Evolutionary conservation across 1,284 basidiomycete genomes (phyloP).

Genomic region (Irpex sp.): DNA sequence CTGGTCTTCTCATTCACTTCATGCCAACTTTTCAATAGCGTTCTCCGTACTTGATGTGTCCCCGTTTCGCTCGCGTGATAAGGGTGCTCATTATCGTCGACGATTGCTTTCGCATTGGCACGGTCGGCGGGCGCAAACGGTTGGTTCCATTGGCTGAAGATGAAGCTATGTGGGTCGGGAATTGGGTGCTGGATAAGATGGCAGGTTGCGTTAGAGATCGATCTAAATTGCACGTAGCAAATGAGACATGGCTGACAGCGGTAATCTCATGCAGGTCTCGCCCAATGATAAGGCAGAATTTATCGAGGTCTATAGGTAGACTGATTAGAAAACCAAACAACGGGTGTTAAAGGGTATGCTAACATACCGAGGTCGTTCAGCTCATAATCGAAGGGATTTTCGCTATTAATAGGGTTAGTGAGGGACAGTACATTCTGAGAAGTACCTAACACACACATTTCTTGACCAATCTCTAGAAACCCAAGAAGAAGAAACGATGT

Average conservation of each 20-base stretch:
- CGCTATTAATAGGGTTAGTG: slow-evolving; percentile 30
- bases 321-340: neutral
- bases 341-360: neutral
- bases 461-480: slow-evolving; percentile 72
- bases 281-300: slow-evolving; percentile 59
- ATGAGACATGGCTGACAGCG: slow-evolving; percentile 39
- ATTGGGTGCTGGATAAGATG: slow-evolving; percentile 39
- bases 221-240: too few species aligned
- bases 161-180: slow-evolving; percentile 46
- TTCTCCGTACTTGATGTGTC: slow-evolving; percentile 44
- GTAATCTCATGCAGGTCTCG: slow-evolving; percentile 66
- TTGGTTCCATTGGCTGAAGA: slow-evolving; percentile 56
- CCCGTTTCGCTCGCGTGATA: slow-evolving; percentile 39
- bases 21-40: slow-evolving; percentile 53
- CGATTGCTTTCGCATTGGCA: slow-evolving; percentile 51
- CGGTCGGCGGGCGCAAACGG: slow-evolving; percentile 63
- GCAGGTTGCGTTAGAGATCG: neutral
- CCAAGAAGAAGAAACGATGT: slow-evolving; percentile 60
- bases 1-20: slow-evolving; percentile 38
- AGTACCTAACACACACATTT: slow-evolving; percentile 39
- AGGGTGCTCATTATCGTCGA: slow-evolving; percentile 30
- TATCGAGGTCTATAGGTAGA: slow-evolving; percentile 47
- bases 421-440: neutral
- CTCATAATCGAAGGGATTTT: slow-evolving; percentile 70
- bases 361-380: slow-evolving; percentile 56